Percentiles rank a stretch among this genome's conserved stretches.
Evolutionary conservation across 1,284 basidiomycete genomes (phyloP).

Genomic region (Papiliotrema flavescens): DNA sequence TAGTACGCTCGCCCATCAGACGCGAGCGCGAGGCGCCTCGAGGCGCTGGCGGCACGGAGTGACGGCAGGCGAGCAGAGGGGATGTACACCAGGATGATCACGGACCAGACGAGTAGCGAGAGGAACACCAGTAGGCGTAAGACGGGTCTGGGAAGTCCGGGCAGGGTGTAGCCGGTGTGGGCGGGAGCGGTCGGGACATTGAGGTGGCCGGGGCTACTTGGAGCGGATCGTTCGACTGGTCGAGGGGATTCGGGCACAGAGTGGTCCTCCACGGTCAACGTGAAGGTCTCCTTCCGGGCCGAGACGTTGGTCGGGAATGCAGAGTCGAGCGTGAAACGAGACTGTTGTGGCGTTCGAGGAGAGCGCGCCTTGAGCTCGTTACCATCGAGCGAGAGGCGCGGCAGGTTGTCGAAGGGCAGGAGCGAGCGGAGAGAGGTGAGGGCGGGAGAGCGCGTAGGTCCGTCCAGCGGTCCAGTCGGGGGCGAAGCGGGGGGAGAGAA

Average conservation of each 20-base stretch:
- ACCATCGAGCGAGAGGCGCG: slow-evolving; percentile 13
- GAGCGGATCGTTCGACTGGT: background rate
- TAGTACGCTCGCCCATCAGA: slow-evolving; percentile 20
- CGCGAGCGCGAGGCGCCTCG: slow-evolving; percentile 21
- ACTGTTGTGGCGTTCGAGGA: slow-evolving; percentile 25
- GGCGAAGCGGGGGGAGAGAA: slow-evolving; percentile 47
- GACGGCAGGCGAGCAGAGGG: slow-evolving; percentile 22
- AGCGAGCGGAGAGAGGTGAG: slow-evolving; percentile 28
- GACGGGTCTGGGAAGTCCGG: slow-evolving; percentile 32
- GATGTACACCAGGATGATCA: slow-evolving; percentile 22
- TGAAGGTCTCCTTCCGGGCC: slow-evolving; percentile 2
- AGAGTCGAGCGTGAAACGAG: slow-evolving; percentile 24
- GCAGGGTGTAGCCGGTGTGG: slow-evolving; percentile 13
- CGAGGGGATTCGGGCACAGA: background rate
- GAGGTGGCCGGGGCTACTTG: background rate
- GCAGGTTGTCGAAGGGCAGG: slow-evolving; percentile 15
- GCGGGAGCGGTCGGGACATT: slow-evolving; percentile 15
- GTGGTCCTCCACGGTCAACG: background rate
- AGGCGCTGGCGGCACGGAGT: slow-evolving; percentile 17
- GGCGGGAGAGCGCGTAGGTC: slow-evolving; percentile 8
- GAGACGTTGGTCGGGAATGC: slow-evolving; percentile 14
- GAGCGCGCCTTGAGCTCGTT: slow-evolving; percentile 21
- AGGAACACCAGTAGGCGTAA: slow-evolving; percentile 30
- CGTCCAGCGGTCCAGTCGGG: slow-evolving; percentile 11
- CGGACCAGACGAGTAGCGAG: slow-evolving; percentile 20